Percentiles rank a stretch among this genome's conserved stretches.
phyloP scores from a whole-genome alignment of 2,329 filamentous ascomycete species.

The Colletotrichum kahawae region DNA sequence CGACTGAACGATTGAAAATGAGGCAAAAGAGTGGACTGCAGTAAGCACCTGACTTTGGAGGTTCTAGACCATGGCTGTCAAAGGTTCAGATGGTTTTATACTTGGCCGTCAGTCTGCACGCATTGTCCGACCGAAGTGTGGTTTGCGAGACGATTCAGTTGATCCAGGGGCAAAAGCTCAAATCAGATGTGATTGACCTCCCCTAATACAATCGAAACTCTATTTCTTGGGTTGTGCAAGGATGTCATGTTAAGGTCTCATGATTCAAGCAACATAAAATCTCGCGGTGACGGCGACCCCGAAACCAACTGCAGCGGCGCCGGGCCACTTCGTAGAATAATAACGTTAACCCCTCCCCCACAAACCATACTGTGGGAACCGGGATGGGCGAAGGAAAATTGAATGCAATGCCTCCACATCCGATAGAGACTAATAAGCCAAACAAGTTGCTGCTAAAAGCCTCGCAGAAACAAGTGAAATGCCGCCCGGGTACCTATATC shows the following conservation, averaged over 20 bases:
- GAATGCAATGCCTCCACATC: background rate
- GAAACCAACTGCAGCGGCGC: background rate
- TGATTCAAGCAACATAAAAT: background rate
- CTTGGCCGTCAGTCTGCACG: background rate
- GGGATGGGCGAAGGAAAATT: background rate
- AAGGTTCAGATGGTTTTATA: background rate
- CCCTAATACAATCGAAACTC: background rate
- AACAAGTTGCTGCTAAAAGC: background rate
- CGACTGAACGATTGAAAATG: background rate
- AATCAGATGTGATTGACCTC: background rate
- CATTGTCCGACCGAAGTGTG: background rate
- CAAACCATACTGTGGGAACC: background rate
- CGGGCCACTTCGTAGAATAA: background rate
- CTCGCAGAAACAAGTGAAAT: background rate
- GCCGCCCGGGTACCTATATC: background rate
- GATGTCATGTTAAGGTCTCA: background rate
- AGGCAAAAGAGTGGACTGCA: background rate
- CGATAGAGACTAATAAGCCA: background rate
- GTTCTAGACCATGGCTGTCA: background rate
- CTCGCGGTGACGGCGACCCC: background rate
- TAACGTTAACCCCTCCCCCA: background rate
- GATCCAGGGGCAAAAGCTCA: background rate
- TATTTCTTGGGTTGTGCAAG: background rate
- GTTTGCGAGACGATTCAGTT: background rate
- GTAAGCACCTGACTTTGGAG: no score